These are phyloP conservation scores for Trichoderma gamsii DNA, from an alignment of 495 filamentous ascomycete genomes.

Conservation along the genomic window DNA sequence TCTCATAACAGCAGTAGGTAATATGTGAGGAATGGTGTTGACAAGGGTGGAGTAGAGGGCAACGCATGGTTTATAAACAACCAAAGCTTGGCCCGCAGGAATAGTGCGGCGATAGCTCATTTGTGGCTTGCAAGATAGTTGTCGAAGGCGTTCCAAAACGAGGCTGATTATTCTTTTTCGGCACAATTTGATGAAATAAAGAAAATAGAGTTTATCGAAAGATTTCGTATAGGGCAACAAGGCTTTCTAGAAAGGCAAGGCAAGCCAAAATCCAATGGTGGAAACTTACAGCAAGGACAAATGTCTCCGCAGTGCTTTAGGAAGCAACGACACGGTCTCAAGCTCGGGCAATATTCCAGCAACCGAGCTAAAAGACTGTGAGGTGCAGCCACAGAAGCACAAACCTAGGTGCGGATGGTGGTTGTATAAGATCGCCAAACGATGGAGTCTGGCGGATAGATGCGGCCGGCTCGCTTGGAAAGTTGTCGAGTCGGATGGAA, in stretches of 20 bases:
- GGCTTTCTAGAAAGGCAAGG: background rate
- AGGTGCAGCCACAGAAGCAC: background rate
- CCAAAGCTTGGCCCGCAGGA: background rate
- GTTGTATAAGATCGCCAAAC: background rate
- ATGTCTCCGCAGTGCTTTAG: background rate
- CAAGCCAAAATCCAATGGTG: background rate
- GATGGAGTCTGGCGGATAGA: background rate
- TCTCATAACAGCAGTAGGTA: background rate
- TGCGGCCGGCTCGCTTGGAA: background rate
- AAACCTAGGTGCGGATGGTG: background rate
- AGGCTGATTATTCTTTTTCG: background rate
- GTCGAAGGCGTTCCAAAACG: background rate
- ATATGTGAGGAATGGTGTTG: background rate
- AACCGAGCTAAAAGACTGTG: slow-evolving; percentile 12
- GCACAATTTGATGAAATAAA: background rate
- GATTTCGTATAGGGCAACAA: background rate
- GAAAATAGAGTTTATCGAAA: background rate
- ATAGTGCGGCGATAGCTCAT: background rate
- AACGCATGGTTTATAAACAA: background rate
- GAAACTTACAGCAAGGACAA: background rate
- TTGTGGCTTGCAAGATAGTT: background rate
- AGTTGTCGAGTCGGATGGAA: background rate
- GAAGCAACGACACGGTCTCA: slow-evolving; percentile 12
- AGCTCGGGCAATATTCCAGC: slow-evolving; percentile 17
- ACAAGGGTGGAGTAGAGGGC: background rate